Conservation (phyloP, 2,329 filamentous ascomycete genomes). For the Parascedosporium putredinis region DNA sequence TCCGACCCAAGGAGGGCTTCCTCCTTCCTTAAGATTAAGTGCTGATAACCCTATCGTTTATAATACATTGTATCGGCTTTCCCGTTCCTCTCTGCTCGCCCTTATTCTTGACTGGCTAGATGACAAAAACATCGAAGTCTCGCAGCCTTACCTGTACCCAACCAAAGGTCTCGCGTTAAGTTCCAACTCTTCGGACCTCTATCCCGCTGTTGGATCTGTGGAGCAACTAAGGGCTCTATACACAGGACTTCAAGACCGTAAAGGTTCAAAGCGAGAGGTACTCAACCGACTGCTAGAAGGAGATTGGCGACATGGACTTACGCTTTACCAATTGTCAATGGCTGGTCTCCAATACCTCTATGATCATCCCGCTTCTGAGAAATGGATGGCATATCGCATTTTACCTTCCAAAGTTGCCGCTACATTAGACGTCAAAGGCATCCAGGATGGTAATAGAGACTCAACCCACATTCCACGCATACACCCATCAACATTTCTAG, state of each 20-base stretch:
- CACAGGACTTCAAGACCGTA: constrained; percentile 44
- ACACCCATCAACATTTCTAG: constrained; percentile 70
- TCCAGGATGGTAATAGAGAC: constrained; percentile 32
- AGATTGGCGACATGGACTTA: constrained; percentile 58
- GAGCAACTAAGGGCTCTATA: constrained; percentile 59
- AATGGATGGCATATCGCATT: constrained; percentile 55
- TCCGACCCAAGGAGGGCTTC: constrained; percentile 60
- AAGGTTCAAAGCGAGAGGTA: constrained; percentile 53
- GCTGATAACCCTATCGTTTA: constrained; percentile 52
- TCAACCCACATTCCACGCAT: constrained; percentile 55
- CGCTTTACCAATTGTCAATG: constrained; percentile 58
- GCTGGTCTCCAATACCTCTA: constrained; percentile 57
- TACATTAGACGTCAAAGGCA: too few species aligned
- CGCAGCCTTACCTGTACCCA: constrained; percentile 24
- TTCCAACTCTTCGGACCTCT: constrained; percentile 52
- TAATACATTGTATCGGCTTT: constrained; percentile 59
- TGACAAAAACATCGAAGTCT: constrained; percentile 50
- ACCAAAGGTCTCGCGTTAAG: constrained; percentile 38
- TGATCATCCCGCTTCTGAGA: constrained; percentile 52
- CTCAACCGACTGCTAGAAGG: constrained; percentile 54
- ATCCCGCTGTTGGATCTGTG: constrained; percentile 55
- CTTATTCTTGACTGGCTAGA: constrained; percentile 71
- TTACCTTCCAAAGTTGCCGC: too few species aligned
- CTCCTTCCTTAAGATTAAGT: constrained; percentile 60
- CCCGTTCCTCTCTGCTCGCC: constrained; percentile 59